Base-by-base conservation (phyloP, 257 asterid genomes). In the Gentiana dahurica region DNA sequence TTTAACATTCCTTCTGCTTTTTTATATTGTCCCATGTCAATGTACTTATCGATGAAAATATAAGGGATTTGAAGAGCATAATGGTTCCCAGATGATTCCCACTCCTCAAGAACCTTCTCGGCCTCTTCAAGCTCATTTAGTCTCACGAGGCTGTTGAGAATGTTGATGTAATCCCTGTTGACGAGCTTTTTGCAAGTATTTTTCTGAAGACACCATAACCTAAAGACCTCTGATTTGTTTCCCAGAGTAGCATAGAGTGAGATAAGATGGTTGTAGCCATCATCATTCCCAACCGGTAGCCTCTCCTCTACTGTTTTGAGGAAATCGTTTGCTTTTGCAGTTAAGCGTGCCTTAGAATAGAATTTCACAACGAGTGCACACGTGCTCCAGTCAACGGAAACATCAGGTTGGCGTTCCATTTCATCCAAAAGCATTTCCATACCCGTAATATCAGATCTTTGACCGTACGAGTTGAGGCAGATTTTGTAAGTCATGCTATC, bases 401-500 rank as follows among this genome's bases (percentile, higher is more conserved):
- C 63, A 15, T 65, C 55, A 36, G 76, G 49, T 55, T 74, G 82
- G 53, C 53, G 64, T 64, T 84, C 89, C 96, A 84, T 84, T 68
- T 87, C 95, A 34, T 57, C 66, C 50, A 82, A 65, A 55, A 82
- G 64, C 33, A 55, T 81, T 68, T 80, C 86, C 76, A 87, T 57
- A 47, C 92, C 92, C 63, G 71, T 78, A 9, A 81, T 71, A 65
- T 87, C 87, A 8, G 82, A 76, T 58, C 79, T 74, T 51, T 58
- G 73, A 53, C 89, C 92, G 54, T 60, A 84, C 3, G 94, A 84
- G 66, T 84, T 87, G 36, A 87, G 84, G 72, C 85, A 81, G 71
- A 82, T 80, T 47, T 92, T 74, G 34, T 84, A 87, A 75, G 92
- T 79, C 76, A 84, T 59, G 53, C 82, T 84, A 66, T 87, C 78